These are phyloP conservation scores for Pelargonium citronellum DNA, from an alignment of 441 rosid species.

Conservation along the genomic window DNA sequence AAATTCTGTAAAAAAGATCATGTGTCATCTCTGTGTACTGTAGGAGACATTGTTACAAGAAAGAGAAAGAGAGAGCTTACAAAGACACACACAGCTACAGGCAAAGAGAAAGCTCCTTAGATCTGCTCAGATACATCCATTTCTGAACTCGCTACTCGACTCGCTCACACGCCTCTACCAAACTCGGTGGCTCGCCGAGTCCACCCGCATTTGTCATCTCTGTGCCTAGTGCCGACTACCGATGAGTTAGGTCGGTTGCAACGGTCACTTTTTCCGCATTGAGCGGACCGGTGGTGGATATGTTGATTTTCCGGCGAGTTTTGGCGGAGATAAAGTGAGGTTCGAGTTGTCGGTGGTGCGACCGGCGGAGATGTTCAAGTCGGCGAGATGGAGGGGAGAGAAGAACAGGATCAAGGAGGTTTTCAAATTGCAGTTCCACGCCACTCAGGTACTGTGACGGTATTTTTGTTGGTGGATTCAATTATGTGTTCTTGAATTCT, in stretches of 20 bases:
- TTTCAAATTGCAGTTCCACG: slow-evolving; percentile 73
- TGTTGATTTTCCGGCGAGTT: slow-evolving; percentile 28
- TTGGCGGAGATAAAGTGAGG: slow-evolving; percentile 1
- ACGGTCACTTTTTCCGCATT: background rate
- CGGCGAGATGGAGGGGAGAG: slow-evolving; percentile 74
- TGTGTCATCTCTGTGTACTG: background rate
- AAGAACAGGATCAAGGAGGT: slow-evolving; percentile 67
- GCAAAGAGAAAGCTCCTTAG: too few species aligned
- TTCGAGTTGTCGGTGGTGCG: slow-evolving; percentile 27
- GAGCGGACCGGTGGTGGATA: too few species aligned
- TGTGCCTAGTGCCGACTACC: background rate
- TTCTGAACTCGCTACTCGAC: background rate
- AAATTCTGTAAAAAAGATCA: background rate
- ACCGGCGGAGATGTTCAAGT: slow-evolving; percentile 53
- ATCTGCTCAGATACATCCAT: too few species aligned
- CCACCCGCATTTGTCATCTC: background rate
- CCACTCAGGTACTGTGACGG: slow-evolving; percentile 49
- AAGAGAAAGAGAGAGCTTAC: background rate
- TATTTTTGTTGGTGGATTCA: background rate
- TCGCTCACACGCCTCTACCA: background rate
- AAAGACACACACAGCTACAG: too few species aligned
- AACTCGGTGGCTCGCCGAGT: background rate
- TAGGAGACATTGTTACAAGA: background rate
- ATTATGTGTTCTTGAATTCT: background rate
- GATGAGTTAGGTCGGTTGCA: background rate